phyloP scores from a whole-genome alignment of 805 yeast species.

The Hanseniaspora thailandica region DNA sequence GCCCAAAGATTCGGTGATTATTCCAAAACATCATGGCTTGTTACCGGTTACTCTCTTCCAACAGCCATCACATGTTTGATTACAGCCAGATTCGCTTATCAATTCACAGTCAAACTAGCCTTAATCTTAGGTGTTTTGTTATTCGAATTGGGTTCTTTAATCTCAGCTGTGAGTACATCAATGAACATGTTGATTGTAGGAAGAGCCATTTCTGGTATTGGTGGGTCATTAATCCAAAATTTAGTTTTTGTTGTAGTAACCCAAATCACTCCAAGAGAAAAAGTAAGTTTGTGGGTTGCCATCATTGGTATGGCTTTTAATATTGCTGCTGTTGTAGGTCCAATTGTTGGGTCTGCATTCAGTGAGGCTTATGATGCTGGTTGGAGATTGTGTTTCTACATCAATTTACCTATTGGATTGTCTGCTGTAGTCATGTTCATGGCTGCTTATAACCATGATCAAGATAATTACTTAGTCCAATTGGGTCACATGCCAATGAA shows the following conservation, averaged over 20 bases:
- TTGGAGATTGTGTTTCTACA: conserved; percentile 74
- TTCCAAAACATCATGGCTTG: conserved; percentile 47
- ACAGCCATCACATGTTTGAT: conserved; percentile 42
- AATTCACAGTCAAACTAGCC: conserved; percentile 45
- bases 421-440: conserved; percentile 20
- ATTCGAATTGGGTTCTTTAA: conserved; percentile 52
- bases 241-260: conserved; percentile 46
- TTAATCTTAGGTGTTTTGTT: conserved; percentile 35
- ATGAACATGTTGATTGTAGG: conserved; percentile 61
- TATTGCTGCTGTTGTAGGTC: conserved; percentile 46
- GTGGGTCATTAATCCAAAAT: conserved; percentile 57
- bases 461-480: background rate
- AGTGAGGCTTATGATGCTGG: conserved; percentile 35
- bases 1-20: conserved; percentile 40
- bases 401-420: conserved; percentile 59
- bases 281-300: conserved; percentile 22
- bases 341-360: conserved; percentile 56
- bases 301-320: conserved; percentile 31
- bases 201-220: conserved; percentile 57
- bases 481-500: background rate
- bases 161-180: conserved; percentile 42
- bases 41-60: conserved; percentile 44
- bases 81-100: conserved; percentile 49
- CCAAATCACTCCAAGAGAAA: conserved; percentile 21
- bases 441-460: conserved; percentile 16